These are phyloP conservation scores for Solanum aculeatissimum DNA, from an alignment of 305 asterid genomes.

Conservation along the genomic window DNA sequence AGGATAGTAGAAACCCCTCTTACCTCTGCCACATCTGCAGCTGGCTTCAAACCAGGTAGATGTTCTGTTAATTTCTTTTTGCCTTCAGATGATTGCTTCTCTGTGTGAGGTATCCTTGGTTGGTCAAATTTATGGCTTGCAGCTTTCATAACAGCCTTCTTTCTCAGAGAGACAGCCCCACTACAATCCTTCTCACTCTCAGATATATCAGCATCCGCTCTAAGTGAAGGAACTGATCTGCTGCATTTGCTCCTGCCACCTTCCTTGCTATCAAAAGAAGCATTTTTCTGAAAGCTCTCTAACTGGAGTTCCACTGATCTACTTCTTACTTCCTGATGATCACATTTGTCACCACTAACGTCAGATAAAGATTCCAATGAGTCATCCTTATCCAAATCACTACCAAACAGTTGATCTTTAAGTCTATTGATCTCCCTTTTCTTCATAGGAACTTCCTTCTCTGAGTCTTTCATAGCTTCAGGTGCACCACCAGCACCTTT, in stretches of 20 bases:
- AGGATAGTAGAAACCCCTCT: slow-evolving; percentile 24
- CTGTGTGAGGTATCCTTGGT: slow-evolving; percentile 17
- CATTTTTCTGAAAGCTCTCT: slow-evolving; percentile 26
- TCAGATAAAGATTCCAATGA: slow-evolving; percentile 27
- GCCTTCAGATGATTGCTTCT: slow-evolving; percentile 23
- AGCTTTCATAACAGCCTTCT: slow-evolving; percentile 26
- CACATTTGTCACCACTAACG: slow-evolving; percentile 25
- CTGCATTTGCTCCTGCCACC: slow-evolving; percentile 19
- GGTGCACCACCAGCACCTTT: slow-evolving; percentile 12
- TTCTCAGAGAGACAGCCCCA: slow-evolving; percentile 16
- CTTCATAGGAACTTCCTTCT: slow-evolving; percentile 24
- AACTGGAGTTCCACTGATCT: slow-evolving; percentile 21
- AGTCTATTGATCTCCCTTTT: slow-evolving; percentile 26
- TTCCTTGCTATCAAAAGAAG: slow-evolving; percentile 26
- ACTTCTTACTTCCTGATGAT: slow-evolving; percentile 29
- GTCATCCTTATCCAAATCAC: slow-evolving; percentile 31
- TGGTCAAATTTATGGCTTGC: slow-evolving; percentile 28
- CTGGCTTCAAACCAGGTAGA: slow-evolving; percentile 31
- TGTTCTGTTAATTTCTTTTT: slow-evolving; percentile 36
- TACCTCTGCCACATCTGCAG: slow-evolving; percentile 16
- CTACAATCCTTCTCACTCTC: slow-evolving; percentile 36
- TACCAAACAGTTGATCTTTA: slow-evolving; percentile 25
- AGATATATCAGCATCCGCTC: slow-evolving; percentile 27
- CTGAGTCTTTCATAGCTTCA: slow-evolving; percentile 16
- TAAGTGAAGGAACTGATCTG: slow-evolving; percentile 21